phyloP scores from a whole-genome alignment of 164 flowering plant species.

The grape (Vitis vinifera) region DNA sequence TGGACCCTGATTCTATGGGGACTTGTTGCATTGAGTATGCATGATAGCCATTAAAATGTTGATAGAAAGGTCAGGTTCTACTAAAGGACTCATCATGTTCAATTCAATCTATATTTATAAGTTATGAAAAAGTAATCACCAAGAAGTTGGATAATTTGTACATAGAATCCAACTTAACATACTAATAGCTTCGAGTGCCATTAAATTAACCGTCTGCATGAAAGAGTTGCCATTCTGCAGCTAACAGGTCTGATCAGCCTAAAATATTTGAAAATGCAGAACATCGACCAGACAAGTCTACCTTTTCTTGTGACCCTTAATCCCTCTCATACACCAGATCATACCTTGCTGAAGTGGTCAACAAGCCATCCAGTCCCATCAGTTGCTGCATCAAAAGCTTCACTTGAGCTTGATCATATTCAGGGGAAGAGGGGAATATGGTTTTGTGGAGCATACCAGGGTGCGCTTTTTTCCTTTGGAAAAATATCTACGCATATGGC shows the following conservation, averaged over 20 bases:
- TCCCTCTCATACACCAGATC: slow-evolving; percentile 61
- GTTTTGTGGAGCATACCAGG: slow-evolving; percentile 98
- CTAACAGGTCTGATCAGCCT: not conserved
- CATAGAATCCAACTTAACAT: too few relatives aligned
- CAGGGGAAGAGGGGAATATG: slow-evolving; percentile 91
- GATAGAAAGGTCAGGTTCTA: too few relatives aligned
- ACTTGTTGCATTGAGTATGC: too few relatives aligned
- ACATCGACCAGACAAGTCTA: slow-evolving; percentile 43
- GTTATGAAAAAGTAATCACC: too few relatives aligned
- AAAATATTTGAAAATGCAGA: slow-evolving; percentile 49
- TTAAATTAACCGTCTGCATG: not conserved
- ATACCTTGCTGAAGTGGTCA: slow-evolving; percentile 72
- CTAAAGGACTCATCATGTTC: too few relatives aligned
- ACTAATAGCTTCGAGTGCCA: too few relatives aligned
- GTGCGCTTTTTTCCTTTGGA: slow-evolving; percentile 28
- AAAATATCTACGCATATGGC: not conserved
- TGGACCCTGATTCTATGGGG: too few relatives aligned
- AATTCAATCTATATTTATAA: too few relatives aligned
- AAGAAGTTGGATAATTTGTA: too few relatives aligned
- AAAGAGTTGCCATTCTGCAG: not conserved
- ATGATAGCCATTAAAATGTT: too few relatives aligned
- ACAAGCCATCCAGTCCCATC: slow-evolving; percentile 90
- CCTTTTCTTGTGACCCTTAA: slow-evolving; percentile 88
- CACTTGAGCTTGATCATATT: slow-evolving; percentile 55
- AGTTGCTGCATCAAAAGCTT: slow-evolving; percentile 82